Evolutionary conservation across 2,329 filamentous ascomycete genomes (phyloP), one percentile per base, ranked within the genome.

Genomic region (Talaromyces sp.): DNA sequence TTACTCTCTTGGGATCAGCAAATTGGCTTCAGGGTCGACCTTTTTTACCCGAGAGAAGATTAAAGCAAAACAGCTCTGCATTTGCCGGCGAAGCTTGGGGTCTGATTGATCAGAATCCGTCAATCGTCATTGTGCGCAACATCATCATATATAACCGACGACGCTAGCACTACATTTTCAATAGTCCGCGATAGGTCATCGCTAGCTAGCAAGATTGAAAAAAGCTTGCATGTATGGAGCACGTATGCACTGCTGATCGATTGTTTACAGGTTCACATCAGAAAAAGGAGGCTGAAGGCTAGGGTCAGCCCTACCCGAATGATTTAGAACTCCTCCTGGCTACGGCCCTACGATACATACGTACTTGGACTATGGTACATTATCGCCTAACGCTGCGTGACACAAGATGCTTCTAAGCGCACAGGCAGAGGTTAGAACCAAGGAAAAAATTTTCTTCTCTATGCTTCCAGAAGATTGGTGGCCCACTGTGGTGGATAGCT

Each of bases 401-500:
- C 53, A 43, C 36, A 19, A 53, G 47, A 8, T 36, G 53, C 29
- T 56, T 56, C 29, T 7, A 59, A 59, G 25, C 17, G 22, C 34
- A 45, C 27, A 45, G 22, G 38, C 56, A 59, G 19, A n/a, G n/a
- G n/a, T n/a, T n/a, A n/a, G n/a, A 25, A 22, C 34, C 15, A n/a
- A 47, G n/a, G 19, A 19, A 31, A 59, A 59, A 51, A 13, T 34
- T n/a, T 38, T 34, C 40, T 56, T 60, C 40, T n/a, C 34, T 34
- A 47, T 49, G 31, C 61, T 66, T 66, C 61, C 43, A 65, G 64
- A 63, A 61, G 53, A 40, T 40, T 59, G 47, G 59, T 45, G 64
- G 53, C n/a, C 64, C 64, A 62, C 64, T 4, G 7, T 15, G 40
- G 64, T 59, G 64, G 64, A 64, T 64, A 45, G 31, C 43, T 40